Evolutionary conservation across 1,284 basidiomycete genomes (phyloP).

Genomic region (Sanghuangporus sanghuang): DNA sequence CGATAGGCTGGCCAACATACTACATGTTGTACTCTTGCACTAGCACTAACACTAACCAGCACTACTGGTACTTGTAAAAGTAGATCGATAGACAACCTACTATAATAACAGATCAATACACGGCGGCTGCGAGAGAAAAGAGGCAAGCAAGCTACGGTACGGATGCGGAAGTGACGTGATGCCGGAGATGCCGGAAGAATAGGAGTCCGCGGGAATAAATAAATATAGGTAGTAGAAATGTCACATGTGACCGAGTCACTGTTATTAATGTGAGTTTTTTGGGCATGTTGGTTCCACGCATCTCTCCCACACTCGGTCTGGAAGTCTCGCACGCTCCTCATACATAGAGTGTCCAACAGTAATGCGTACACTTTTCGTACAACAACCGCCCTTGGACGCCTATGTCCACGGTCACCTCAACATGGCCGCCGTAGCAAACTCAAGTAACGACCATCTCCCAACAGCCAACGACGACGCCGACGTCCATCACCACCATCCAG

Average conservation of each 20-base stretch:
- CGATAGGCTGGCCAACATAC: too few relatives aligned
- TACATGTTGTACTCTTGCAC: too few relatives aligned
- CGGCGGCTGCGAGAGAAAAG: too few relatives aligned
- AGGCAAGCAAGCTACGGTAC: neutral
- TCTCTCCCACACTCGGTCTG: neutral
- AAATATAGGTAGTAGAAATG: neutral
- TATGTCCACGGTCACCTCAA: conserved; percentile 5
- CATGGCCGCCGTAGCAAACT: conserved; percentile 6
- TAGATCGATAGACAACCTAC: neutral
- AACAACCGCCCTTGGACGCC: conserved; percentile 5
- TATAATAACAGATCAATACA: neutral
- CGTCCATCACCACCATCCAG: conserved; percentile 32
- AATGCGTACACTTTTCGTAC: conserved; percentile 16
- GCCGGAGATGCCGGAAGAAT: neutral
- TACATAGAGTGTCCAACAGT: neutral
- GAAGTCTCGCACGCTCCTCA: neutral
- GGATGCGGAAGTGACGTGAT: neutral
- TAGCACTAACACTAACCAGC: too few relatives aligned
- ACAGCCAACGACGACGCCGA: conserved; percentile 27
- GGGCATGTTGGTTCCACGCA: neutral
- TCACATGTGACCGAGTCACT: neutral
- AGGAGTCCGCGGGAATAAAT: neutral
- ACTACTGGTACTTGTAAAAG: too few relatives aligned
- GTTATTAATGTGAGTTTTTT: neutral
- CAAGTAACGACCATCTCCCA: conserved; percentile 27